phyloP scores from a whole-genome alignment of 208 protist species.

The Vickermania spadyakhi region DNA sequence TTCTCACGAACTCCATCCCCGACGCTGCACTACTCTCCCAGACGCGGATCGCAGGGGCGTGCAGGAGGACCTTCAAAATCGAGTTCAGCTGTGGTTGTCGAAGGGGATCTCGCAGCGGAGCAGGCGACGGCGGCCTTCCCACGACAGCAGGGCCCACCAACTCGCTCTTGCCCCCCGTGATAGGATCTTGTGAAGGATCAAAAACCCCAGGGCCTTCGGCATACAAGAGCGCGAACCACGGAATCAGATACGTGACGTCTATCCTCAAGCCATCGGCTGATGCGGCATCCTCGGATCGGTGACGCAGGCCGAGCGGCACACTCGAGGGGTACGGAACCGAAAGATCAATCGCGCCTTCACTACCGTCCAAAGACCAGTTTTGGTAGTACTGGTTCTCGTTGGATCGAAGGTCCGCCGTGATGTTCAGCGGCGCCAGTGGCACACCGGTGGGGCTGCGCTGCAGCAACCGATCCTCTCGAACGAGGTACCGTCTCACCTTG shows the following conservation, averaged over 20 bases:
- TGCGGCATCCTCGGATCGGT: not conserved
- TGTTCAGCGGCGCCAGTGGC: not conserved
- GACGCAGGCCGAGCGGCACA: not conserved
- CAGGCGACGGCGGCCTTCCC: no score
- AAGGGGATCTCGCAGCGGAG: no score
- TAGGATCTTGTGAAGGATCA: no score
- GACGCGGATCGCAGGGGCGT: not conserved
- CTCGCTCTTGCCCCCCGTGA: no score
- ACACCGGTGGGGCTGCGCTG: not conserved
- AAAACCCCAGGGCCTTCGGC: not conserved
- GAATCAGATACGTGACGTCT: not conserved
- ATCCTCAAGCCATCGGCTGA: not conserved
- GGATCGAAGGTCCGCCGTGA: not conserved
- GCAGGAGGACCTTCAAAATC: not conserved
- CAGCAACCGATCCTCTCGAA: no score
- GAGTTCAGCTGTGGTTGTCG: not conserved
- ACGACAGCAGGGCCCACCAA: no score
- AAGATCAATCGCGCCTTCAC: not conserved
- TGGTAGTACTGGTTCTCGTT: not conserved
- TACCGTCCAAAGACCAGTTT: not conserved
- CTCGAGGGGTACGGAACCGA: not conserved
- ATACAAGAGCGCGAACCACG: not conserved
- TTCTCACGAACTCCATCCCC: no score
- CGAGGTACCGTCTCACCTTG: no score
- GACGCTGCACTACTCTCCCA: no score